Base-by-base conservation (phyloP, 202 grass and related monocot genomes). In the Schoenoplectus triqueter region DNA sequence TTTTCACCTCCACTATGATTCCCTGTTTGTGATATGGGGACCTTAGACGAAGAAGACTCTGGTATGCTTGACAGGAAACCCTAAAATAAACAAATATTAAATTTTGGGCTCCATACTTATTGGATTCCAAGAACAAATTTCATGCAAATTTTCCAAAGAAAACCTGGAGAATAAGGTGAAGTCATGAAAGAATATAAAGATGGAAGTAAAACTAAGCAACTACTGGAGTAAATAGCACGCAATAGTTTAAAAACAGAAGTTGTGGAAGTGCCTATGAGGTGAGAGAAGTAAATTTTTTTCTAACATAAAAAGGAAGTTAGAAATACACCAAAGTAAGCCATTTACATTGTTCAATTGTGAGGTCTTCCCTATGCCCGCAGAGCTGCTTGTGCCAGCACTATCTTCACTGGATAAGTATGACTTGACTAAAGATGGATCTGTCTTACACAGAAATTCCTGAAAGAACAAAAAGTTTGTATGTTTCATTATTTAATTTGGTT, bases 11-110 rank as follows among this genome's bases (percentile, higher is more conserved):
- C 54, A 42, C 10, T 42, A 42, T 18, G 31, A 44, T 13, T 60
- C 54, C 54, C 54, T 44, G 20, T n/a, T 78, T 78, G 74, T 40
- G 45, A 83, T 69, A 54, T 15, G 11, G 46, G 42, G 64, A 19
- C 21, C 3, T 19, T 70, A 55, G 81, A 46, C n/a, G 65, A 83
- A 14, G 65, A 83, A 21, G 64, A 68, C 65, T 83, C 65, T 7
- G 48, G 65, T 83, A 56, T 39, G 13, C 50, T 52, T 52, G 80
- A 68, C 13, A 70, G 48, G 39, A 69, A 54, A 83, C 51, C 47
- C 81, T 83, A 51, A 83, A 57, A 83, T 41, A 70, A 67, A 54
- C 20, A 83, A 49, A 39, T 66, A 83, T 66, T 78, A 78, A 60
- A 60, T 60, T 0, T 39, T 75, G 18, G 18, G 54, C 10, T 22